A percentile compares a stretch with the other conserved stretches of the same genome.
Evolutionary conservation across 78 protist genomes (phyloP).

Genomic region (Guillardia theta): DNA sequence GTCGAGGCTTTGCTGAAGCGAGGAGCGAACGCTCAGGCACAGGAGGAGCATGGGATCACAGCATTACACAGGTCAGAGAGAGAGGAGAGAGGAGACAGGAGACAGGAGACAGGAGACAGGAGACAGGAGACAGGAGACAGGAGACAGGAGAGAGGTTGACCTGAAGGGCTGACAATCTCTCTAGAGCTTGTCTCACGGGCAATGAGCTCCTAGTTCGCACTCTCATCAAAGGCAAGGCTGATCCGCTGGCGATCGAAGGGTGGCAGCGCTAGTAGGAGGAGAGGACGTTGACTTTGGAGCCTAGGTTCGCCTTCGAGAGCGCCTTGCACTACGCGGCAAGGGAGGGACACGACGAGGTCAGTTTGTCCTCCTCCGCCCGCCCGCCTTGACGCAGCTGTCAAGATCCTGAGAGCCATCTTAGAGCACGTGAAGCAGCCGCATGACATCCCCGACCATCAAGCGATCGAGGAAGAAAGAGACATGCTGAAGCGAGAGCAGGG

Average conservation of each 20-base stretch:
- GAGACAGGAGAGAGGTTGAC: too few species aligned
- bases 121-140: too few species aligned
- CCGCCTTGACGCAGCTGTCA: neutral
- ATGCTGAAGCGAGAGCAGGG: too few species aligned
- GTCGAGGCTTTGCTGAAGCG: neutral
- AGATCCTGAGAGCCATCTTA: neutral
- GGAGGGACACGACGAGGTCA: neutral
- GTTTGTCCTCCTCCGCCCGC: neutral
- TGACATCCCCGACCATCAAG: too few species aligned
- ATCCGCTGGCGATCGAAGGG: neutral
- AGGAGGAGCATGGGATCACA: neutral
- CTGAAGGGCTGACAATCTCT: too few species aligned
- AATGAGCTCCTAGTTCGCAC: neutral
- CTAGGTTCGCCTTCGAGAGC: neutral
- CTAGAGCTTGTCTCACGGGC: too few species aligned
- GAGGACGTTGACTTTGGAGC: too few species aligned
- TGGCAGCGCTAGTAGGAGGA: too few species aligned
- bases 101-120: too few species aligned
- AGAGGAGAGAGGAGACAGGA: too few species aligned
- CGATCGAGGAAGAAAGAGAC: too few species aligned
- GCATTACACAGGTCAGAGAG: neutral
- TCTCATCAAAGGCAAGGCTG: neutral
- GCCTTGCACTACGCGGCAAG: neutral
- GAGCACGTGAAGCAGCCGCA: neutral
- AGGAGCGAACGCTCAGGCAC: neutral